phyloP scores from a whole-genome alignment of 768 basidiomycete species.

The Kwoniella sp. region DNA sequence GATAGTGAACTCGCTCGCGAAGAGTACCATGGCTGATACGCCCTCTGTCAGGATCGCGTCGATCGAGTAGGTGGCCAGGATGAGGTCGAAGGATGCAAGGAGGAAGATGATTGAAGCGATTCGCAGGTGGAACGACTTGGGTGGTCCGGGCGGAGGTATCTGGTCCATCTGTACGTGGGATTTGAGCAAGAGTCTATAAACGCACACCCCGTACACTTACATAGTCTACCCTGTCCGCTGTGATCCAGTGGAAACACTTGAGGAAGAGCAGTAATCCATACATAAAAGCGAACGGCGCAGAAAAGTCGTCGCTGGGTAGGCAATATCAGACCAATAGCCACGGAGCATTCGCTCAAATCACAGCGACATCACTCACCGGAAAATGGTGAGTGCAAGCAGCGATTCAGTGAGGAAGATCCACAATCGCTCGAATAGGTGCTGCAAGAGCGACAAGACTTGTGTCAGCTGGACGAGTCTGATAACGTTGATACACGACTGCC shows the following conservation, averaged over 20 bases:
- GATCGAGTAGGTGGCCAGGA: conserved; percentile 60
- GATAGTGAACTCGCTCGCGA: conserved; percentile 69
- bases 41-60: conserved; percentile 68
- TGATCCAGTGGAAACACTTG: conserved; percentile 97
- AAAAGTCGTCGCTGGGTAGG: conserved; percentile 45
- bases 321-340: no score
- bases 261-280: conserved; percentile 90
- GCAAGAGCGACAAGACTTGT: conserved; percentile 3
- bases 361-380: conserved; percentile 54
- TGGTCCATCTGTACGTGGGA: conserved; percentile 97
- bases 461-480: neutral
- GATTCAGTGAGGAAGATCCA: conserved; percentile 99
- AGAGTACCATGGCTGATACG: conserved; percentile 80
- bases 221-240: conserved; percentile 93
- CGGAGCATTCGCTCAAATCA: neutral
- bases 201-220: conserved; percentile 53
- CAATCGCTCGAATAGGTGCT: conserved; percentile 91
- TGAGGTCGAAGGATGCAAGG: conserved; percentile 68
- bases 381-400: conserved; percentile 91
- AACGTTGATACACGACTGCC: neutral
- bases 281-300: conserved; percentile 69
- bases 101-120: conserved; percentile 68
- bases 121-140: conserved; percentile 76
- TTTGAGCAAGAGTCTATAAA: neutral
- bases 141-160: conserved; percentile 77